Conservation (phyloP, 495 filamentous ascomycete species). For the Tuber melanosporum region DNA sequence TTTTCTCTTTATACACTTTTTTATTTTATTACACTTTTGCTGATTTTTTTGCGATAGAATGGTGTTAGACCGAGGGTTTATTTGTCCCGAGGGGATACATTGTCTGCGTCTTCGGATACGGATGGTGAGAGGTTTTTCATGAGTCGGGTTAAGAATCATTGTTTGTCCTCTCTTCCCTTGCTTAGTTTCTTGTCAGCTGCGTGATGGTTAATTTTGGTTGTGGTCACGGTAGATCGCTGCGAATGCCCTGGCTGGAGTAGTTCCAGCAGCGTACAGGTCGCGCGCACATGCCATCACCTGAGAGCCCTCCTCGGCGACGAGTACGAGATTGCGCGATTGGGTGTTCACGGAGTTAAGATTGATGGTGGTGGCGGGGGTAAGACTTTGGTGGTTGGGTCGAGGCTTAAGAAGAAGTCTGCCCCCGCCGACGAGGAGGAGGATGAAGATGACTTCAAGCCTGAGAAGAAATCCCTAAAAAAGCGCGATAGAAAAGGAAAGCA, state of each 20-base stretch:
- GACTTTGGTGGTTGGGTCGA: background rate
- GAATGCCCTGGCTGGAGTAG: slow-evolving; percentile 23
- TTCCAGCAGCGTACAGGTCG: slow-evolving; percentile 8
- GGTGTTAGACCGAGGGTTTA: slow-evolving; percentile 28
- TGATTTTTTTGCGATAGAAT: slow-evolving; percentile 6
- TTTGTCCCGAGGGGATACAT: slow-evolving; percentile 16
- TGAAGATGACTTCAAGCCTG: slow-evolving; percentile 3
- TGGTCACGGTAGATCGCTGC: slow-evolving; percentile 19
- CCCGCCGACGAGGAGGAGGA: slow-evolving; percentile 1
- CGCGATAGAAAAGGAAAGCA: slow-evolving; percentile 10
- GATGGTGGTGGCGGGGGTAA: background rate
- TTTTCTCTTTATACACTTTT: background rate
- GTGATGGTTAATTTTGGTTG: slow-evolving; percentile 2
- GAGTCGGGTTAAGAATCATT: slow-evolving; percentile 26
- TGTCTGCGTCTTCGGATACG: slow-evolving; percentile 29
- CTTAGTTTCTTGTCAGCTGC: background rate
- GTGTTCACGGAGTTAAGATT: slow-evolving; percentile 10
- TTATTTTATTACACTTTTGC: background rate
- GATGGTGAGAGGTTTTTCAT: slow-evolving; percentile 24
- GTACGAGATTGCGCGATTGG: slow-evolving; percentile 35
- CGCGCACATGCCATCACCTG: slow-evolving; percentile 34
- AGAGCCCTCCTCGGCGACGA: slow-evolving; percentile 28
- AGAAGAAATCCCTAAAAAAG: slow-evolving; percentile 2
- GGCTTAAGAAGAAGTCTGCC: slow-evolving; percentile 8
- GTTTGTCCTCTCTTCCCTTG: slow-evolving; percentile 17